Evolutionary conservation across 495 filamentous ascomycete species (phyloP), one percentile per base, ranked within the genome.

Genomic region (Pyrenula massariospora): DNA sequence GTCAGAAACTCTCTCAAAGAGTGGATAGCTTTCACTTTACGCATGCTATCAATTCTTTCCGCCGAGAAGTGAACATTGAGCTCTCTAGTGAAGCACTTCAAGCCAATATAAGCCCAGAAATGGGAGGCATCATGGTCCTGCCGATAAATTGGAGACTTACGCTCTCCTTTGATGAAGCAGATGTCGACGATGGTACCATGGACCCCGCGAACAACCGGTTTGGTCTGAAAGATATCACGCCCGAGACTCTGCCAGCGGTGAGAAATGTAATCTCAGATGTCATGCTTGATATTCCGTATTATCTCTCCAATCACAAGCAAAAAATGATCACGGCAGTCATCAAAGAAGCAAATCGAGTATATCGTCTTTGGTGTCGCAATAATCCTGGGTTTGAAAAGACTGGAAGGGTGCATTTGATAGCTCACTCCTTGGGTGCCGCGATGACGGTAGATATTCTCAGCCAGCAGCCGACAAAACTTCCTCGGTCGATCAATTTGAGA

Each of bases 11-110:
- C n/a, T 93, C 90, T 0, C 90, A 98, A 62, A 79, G 91, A 15
- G 86, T 98, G 52, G 93, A 97, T 65, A 96, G 89, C 66, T 98
- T 88, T 61, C 87, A 96, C 63, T 98, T 98, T 65, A 97, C 93
- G 0, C 91, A 96, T 65, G 86, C 88, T 2, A 91, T 96, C 63
- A 96, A 96, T 62, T 77, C 84, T 0, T 91, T 98, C 57, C 82
- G 93, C n/a, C 81, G 91, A 55, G 78, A 84, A 12, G 74, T 97
- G 52, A 95, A 52, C 59, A 75, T 92, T 52, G 92, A 97, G 64
- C 77, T 95, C 23, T 81, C 81, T 42, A 88, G 76, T 55, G 80
- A 85, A 10, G 74, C 73, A 5, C 85, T 95, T n/a, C 86, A 81
- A 69, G 76, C 81, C 0, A 78, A 87, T 58, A 79, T 96, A 8